These are phyloP conservation scores for Torulaspora gathmanii DNA, from an alignment of 805 yeast species.

Conservation along the genomic window DNA sequence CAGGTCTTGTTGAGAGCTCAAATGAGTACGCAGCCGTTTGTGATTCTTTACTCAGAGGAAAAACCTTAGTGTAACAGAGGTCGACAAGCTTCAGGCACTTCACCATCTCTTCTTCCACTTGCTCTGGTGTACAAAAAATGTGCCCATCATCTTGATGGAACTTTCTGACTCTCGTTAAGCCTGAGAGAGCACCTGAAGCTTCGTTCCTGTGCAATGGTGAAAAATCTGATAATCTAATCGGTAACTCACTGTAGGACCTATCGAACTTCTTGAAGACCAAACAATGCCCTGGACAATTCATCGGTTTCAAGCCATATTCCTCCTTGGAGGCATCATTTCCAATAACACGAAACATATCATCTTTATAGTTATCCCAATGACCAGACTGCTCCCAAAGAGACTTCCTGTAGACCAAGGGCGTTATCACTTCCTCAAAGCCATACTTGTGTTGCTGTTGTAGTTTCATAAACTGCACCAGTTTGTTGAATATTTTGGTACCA, in stretches of 20 bases:
- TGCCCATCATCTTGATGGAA: conserved; percentile 99
- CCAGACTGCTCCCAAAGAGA: conserved; percentile 88
- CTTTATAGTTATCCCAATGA: conserved; percentile 92
- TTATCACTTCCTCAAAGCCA: conserved; percentile 87
- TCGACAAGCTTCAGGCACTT: conserved; percentile 69
- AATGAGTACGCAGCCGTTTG: conserved; percentile 49
- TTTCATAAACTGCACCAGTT: conserved; percentile 75
- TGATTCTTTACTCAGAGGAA: conserved; percentile 28
- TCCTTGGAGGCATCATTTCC: conserved; percentile 44
- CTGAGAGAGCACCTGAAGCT: conserved; percentile 88
- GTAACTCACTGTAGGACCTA: conserved; percentile 80
- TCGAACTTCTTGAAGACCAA: conserved; percentile 69
- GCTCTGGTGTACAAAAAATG: conserved; percentile 79
- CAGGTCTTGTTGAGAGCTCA: conserved; percentile 81
- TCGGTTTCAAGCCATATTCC: conserved; percentile 81
- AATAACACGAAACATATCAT: conserved; percentile 87
- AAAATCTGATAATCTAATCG: conserved; percentile 81
- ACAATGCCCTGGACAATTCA: conserved; percentile 97
- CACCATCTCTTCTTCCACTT: conserved; percentile 68
- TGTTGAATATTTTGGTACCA: conserved; percentile 83
- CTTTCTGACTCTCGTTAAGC: conserved; percentile 86
- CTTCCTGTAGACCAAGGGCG: conserved; percentile 82
- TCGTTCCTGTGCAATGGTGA: conserved; percentile 92
- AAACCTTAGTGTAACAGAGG: conserved; percentile 64
- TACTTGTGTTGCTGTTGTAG: conserved; percentile 62